Base-by-base conservation (phyloP, 2,329 filamentous ascomycete genomes). In the Colletotrichum brevisporum region DNA sequence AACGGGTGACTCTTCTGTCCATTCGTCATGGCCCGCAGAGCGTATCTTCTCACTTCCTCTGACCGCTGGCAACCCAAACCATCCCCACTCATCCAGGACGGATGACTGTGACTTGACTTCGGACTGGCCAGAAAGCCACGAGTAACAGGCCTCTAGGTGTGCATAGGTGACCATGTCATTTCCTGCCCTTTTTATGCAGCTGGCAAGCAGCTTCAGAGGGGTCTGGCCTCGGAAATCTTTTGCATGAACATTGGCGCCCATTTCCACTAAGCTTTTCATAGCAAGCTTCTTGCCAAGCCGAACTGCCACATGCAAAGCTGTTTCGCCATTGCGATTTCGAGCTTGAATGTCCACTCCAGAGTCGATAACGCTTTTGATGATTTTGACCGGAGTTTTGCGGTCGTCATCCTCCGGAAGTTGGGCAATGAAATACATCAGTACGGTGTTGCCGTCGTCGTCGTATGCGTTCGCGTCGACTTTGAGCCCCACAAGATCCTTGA, bases 321-420 rank as follows among this genome's bases (percentile, higher is more conserved):
- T 89, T 76, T 89, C 87, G 47, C 86, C 86, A 0, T 78, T 76
- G 4, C 85, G 78, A 73, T 89, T 89, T 31, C 86, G 83, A 5
- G 81, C 83, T 60, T 88, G 79, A 3, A 88, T 24, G 3, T 50
- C 47, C n/a, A 18, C 47, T 4, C 47, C 47, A 21, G n/a, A 18
- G 4, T 50, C n/a, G n/a, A 50, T 21, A 5, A 50, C 5, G 10
- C 4, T 18, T 18, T 21, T 18, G 21, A 50, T 9, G 3, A 50
- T 50, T 6, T 18, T 24, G 47, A 21, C 47, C 4, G 47, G 47
- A 24, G 21, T 21, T 13, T 21, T 50, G 5, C 10, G n/a, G n/a
- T 21, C 47, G n/a, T 24, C 6, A 5, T 50, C 47, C 21, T 50
- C 47, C 12, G 47, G 47, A 3, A 50, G 2, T 5, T 50, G n/a